Evolutionary conservation across 2,329 filamentous ascomycete species (phyloP).

Genomic region (Endoconidiophora polonica): DNA sequence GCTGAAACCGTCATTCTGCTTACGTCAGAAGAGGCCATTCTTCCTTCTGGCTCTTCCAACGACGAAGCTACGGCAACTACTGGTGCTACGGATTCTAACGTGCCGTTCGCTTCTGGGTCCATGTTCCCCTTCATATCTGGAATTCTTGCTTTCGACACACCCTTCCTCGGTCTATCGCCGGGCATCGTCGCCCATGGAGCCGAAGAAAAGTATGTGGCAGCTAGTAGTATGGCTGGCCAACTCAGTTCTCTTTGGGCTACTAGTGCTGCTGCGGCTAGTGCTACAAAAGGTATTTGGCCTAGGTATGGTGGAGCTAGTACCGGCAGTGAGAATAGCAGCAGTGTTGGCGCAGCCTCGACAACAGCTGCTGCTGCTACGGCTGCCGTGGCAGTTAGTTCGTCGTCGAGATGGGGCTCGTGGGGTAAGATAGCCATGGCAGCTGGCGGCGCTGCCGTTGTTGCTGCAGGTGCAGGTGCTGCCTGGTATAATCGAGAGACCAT

Average conservation of each 20-base stretch:
- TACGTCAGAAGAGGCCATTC: conserved; percentile 36
- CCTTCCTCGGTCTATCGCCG: conserved; percentile 67
- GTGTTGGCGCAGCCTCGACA: conserved; percentile 15
- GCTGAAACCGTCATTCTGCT: conserved; percentile 73
- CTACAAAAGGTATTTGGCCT: background rate
- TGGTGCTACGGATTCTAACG: conserved; percentile 16
- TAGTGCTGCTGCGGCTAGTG: background rate
- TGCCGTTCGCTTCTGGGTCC: conserved; percentile 28
- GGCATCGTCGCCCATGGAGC: conserved; percentile 75
- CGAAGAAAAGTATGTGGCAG: conserved; percentile 69
- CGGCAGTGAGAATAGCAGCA: conserved; percentile 6
- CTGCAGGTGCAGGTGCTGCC: conserved; percentile 66
- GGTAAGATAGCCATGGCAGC: conserved; percentile 74
- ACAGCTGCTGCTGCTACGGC: conserved; percentile 20
- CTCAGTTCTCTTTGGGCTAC: conserved; percentile 48
- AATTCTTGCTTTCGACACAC: conserved; percentile 85
- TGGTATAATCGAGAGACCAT: conserved; percentile 76
- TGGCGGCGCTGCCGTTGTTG: conserved; percentile 67
- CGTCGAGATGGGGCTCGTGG: conserved; percentile 57
- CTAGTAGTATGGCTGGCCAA: conserved; percentile 50
- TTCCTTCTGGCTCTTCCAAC: conserved; percentile 26
- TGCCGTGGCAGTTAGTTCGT: conserved; percentile 15
- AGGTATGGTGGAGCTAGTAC: background rate
- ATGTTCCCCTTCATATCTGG: conserved; percentile 93
- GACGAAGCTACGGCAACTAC: conserved; percentile 5